phyloP scores from a whole-genome alignment of 768 basidiomycete species.

The Strobilomyces echinocephalus region DNA sequence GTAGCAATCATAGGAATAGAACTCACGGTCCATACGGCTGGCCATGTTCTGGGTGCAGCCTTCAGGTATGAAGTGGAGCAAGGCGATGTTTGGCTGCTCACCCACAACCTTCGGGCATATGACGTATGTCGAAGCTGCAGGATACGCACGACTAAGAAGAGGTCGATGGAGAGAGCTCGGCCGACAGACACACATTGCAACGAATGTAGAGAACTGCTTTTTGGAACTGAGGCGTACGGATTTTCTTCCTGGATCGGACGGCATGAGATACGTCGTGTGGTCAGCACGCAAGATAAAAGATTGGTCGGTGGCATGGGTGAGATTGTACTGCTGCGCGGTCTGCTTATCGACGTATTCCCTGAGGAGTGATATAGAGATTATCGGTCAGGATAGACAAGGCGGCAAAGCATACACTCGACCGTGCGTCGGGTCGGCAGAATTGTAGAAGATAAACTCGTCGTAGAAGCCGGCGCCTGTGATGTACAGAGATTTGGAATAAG shows the following conservation, averaged over 20 bases:
- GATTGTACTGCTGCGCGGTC: slow-evolving; percentile 24
- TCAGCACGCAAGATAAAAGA: slow-evolving; percentile 31
- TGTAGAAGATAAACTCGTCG: slow-evolving; percentile 43
- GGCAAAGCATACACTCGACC: too few species aligned
- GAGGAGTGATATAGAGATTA: background rate
- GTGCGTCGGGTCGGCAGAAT: slow-evolving; percentile 52
- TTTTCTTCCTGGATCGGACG: slow-evolving; percentile 24
- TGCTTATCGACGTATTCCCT: slow-evolving; percentile 26
- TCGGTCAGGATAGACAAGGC: background rate
- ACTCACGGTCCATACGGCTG: slow-evolving; percentile 23
- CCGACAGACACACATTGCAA: slow-evolving; percentile 19
- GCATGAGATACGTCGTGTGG: slow-evolving; percentile 18
- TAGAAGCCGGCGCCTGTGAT: slow-evolving; percentile 47
- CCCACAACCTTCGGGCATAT: slow-evolving; percentile 32
- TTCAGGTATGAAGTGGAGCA: background rate
- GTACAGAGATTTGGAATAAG: slow-evolving; percentile 32
- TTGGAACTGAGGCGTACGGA: slow-evolving; percentile 28
- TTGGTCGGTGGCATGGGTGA: slow-evolving; percentile 27
- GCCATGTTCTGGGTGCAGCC: slow-evolving; percentile 20
- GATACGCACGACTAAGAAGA: background rate
- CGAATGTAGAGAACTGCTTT: slow-evolving; percentile 14
- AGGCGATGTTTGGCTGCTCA: slow-evolving; percentile 2
- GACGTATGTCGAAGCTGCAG: slow-evolving; percentile 27
- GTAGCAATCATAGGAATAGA: background rate
- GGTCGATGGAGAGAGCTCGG: background rate